Conservation (phyloP, 257 asterid species). For the Euphrasia confusa region DNA sequence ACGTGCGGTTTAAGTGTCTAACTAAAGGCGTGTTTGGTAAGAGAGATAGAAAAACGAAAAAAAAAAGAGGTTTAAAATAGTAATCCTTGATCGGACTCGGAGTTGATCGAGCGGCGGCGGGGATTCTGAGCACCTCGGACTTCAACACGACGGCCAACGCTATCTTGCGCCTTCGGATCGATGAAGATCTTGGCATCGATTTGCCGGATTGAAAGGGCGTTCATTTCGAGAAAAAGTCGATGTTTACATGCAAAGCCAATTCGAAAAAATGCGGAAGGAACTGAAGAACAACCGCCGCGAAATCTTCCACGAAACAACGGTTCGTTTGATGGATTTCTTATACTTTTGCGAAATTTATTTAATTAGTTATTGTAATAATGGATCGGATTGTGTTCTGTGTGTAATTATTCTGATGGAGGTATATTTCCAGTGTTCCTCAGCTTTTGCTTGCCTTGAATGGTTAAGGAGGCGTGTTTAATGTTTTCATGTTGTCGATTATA, state of each 20-base stretch:
- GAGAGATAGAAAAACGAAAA: neutral
- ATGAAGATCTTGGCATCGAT: conserved; percentile 73
- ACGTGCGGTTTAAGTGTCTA: neutral
- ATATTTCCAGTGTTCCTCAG: conserved; percentile 16
- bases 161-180: conserved; percentile 69
- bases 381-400: neutral
- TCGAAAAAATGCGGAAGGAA: too few species aligned
- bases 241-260: too few species aligned
- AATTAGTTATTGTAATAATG: neutral
- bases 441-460: conserved; percentile 17
- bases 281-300: conserved; percentile 43
- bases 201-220: conserved; percentile 63
- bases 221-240: conserved; percentile 23
- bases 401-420: conserved; percentile 54
- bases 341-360: conserved; percentile 6
- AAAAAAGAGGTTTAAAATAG: conserved; percentile 36
- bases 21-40: conserved; percentile 14
- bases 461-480: neutral
- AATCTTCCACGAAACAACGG: conserved; percentile 40
- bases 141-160: conserved; percentile 64
- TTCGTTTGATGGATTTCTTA: conserved; percentile 20
- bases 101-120: conserved; percentile 57
- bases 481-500: neutral
- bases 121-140: conserved; percentile 73
- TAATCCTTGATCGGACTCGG: conserved; percentile 42